Evolutionary conservation across 1,139 yeast genomes (phyloP).

Genomic region (Entelexis paramagnoliae): DNA sequence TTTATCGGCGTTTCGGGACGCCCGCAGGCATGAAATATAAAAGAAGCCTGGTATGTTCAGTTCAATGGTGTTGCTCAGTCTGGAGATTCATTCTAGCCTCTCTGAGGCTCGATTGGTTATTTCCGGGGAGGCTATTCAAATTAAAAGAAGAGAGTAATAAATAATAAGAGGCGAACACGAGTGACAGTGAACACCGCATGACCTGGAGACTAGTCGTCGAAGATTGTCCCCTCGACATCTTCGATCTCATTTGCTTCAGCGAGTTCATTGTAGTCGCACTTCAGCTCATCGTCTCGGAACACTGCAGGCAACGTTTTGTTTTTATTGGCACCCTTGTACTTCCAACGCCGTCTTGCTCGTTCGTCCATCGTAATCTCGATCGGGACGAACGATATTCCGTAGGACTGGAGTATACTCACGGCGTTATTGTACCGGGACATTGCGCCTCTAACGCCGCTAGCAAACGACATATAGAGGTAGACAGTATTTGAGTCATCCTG

Average conservation of each 20-base stretch:
- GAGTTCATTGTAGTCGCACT: slow-evolving; percentile 53
- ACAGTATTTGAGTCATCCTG: slow-evolving; percentile 18
- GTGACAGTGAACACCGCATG: too few species aligned
- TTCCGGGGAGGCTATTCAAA: neutral
- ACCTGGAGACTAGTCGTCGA: slow-evolving; percentile 28
- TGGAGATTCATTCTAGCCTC: too few species aligned
- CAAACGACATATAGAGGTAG: slow-evolving; percentile 68
- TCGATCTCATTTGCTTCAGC: slow-evolving; percentile 70
- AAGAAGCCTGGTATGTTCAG: too few species aligned
- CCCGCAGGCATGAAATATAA: too few species aligned
- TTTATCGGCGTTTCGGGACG: too few species aligned
- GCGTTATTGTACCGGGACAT: slow-evolving; percentile 72
- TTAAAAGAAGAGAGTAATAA: neutral
- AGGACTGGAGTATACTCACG: slow-evolving; percentile 64
- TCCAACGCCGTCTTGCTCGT: slow-evolving; percentile 79
- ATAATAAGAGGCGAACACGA: neutral
- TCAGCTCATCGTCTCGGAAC: slow-evolving; percentile 74
- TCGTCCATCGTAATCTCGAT: slow-evolving; percentile 84
- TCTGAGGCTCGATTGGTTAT: too few species aligned
- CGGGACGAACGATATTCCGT: slow-evolving; percentile 54
- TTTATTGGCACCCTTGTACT: slow-evolving; percentile 45
- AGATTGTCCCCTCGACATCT: slow-evolving; percentile 33
- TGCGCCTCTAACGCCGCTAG: slow-evolving; percentile 79
- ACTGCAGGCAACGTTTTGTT: slow-evolving; percentile 84
- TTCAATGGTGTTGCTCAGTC: too few species aligned